phyloP scores from a whole-genome alignment of 139 green algal genomes.

The Closterium sp. region DNA sequence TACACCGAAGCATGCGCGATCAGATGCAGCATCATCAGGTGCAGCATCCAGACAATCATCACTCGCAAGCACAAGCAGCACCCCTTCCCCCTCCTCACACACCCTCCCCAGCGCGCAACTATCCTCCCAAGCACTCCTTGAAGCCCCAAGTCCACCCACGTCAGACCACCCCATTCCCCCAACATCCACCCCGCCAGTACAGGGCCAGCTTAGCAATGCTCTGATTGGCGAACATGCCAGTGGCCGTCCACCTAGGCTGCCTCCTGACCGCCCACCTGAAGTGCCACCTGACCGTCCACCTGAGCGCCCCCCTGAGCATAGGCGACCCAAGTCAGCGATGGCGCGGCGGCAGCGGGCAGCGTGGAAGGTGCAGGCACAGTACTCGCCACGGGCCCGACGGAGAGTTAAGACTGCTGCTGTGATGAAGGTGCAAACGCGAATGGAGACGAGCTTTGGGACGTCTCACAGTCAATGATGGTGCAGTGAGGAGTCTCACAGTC shows the following conservation, averaged over 20 bases:
- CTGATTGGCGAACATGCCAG: neutral
- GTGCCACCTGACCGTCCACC: neutral
- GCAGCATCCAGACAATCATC: neutral
- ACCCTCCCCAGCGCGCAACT: too few species aligned
- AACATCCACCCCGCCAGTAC: neutral
- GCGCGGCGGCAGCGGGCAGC: neutral
- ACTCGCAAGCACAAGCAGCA: neutral
- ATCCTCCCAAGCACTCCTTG: neutral
- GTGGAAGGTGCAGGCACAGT: neutral
- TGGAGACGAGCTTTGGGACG: too few species aligned
- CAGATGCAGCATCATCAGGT: neutral
- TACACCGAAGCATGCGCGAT: neutral
- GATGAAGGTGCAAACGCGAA: neutral
- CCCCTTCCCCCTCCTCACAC: too few species aligned
- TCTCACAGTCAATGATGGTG: too few species aligned
- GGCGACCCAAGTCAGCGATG: neutral
- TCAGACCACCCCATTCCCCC: neutral
- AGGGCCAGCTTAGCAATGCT: neutral
- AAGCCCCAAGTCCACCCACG: neutral
- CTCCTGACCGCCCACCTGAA: neutral
- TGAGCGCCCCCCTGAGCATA: neutral
- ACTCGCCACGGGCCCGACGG: neutral
- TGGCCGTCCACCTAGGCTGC: neutral
- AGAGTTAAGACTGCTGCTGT: neutral
- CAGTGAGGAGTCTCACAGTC: too few species aligned